Evolutionary conservation across 1,284 basidiomycete genomes (phyloP).

Genomic region (Thecaphora thlaspeos): DNA sequence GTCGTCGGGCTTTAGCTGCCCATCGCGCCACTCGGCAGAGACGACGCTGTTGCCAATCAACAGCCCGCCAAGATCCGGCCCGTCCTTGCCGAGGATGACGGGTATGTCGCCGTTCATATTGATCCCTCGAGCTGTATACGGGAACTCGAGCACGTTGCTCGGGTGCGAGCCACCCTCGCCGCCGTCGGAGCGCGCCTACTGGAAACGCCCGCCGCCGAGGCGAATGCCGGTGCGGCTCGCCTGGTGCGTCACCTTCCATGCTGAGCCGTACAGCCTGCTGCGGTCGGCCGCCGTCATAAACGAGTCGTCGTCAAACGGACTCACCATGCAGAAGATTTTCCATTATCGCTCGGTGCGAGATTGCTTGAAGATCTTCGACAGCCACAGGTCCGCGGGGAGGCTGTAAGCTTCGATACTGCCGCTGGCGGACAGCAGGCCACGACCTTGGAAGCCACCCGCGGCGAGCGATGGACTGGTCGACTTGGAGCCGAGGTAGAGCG

Average conservation of each 20-base stretch:
- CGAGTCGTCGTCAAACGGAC: constrained; percentile 68
- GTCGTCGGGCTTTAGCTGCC: constrained; percentile 65
- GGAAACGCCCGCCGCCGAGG: constrained; percentile 33
- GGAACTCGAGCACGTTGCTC: constrained; percentile 71
- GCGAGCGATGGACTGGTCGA: constrained; percentile 50
- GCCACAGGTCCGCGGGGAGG: constrained; percentile 2
- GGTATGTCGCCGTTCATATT: constrained; percentile 72
- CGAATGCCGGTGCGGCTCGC: constrained; percentile 58
- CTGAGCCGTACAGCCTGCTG: constrained; percentile 7
- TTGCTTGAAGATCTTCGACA: constrained; percentile 6
- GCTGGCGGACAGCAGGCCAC: constrained; percentile 61
- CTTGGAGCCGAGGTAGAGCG: constrained; percentile 64
- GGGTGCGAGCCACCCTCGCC: constrained; percentile 73
- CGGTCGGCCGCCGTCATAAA: constrained; percentile 62
- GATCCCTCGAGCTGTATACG: constrained; percentile 66
- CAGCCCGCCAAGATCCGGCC: constrained; percentile 62
- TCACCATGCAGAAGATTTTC: constrained; percentile 65
- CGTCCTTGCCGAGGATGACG: constrained; percentile 68
- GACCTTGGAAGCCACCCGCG: constrained; percentile 59
- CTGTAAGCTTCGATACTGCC: constrained; percentile 3
- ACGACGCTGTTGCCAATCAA: constrained; percentile 62
- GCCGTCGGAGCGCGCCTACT: constrained; percentile 67
- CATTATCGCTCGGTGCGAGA: constrained; percentile 54
- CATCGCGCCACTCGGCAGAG: constrained; percentile 65
- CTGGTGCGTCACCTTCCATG: constrained; percentile 26